Evolutionary conservation across 2,329 filamentous ascomycete species (phyloP).

Genomic region (Colletotrichum kahawae): DNA sequence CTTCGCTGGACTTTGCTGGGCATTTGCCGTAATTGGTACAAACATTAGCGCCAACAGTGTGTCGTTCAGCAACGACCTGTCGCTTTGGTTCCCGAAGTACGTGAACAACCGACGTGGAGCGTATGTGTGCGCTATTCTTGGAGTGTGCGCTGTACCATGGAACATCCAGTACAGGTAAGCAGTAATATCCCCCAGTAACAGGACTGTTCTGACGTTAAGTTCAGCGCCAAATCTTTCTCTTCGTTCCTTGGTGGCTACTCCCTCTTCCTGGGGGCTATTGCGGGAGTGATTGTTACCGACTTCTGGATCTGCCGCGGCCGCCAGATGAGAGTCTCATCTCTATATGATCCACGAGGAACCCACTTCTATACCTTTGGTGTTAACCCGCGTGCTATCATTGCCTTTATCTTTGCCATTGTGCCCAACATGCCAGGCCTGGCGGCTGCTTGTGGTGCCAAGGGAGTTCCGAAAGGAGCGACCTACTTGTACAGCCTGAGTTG

Average conservation of each 20-base stretch:
- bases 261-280: slow-evolving; percentile 42
- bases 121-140: slow-evolving; percentile 34
- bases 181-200: slow-evolving; percentile 19
- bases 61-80: slow-evolving; percentile 58
- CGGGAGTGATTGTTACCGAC: slow-evolving; percentile 39
- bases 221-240: slow-evolving; percentile 12
- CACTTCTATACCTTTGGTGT: slow-evolving; percentile 45
- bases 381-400: slow-evolving; percentile 34
- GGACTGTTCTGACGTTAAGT: slow-evolving; percentile 1
- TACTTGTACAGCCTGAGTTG: slow-evolving; percentile 29
- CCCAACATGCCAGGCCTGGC: slow-evolving; percentile 28
- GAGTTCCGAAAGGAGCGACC: slow-evolving; percentile 12
- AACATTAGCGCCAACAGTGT: slow-evolving; percentile 59
- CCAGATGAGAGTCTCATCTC: slow-evolving; percentile 37
- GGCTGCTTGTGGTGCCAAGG: slow-evolving; percentile 24
- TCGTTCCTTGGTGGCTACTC: slow-evolving; percentile 38
- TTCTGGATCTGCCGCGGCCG: slow-evolving; percentile 43
- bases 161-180: slow-evolving; percentile 21
- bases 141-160: slow-evolving; percentile 22
- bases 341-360: slow-evolving; percentile 41
- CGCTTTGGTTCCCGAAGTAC: slow-evolving; percentile 54
- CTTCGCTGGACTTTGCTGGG: slow-evolving; percentile 31
- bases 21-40: slow-evolving; percentile 53
- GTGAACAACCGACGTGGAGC: slow-evolving; percentile 56
- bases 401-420: slow-evolving; percentile 34